Evolutionary conservation across 768 basidiomycete species (phyloP).

Genomic region (Boletus sp.): DNA sequence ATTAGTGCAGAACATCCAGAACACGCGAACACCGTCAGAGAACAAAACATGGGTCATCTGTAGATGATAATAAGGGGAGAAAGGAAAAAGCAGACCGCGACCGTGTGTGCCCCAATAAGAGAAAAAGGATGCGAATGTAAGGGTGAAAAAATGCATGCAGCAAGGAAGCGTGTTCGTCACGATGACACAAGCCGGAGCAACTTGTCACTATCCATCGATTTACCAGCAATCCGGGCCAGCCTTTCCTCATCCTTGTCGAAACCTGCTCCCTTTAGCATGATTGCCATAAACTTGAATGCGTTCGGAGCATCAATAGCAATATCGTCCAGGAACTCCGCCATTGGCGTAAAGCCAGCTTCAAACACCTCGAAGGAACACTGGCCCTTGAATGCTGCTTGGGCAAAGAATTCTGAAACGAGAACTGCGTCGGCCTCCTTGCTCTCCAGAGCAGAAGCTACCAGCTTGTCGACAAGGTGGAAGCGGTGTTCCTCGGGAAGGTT

Average conservation of each 20-base stretch:
- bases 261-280: constrained; percentile 68
- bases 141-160: constrained; percentile 15
- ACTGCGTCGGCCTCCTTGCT: constrained; percentile 78
- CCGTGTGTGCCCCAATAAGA: constrained; percentile 12
- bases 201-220: constrained; percentile 59
- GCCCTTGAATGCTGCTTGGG: constrained; percentile 55
- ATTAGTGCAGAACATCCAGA: constrained; percentile 31
- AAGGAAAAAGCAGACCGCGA: constrained; percentile 7
- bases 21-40: constrained; percentile 26
- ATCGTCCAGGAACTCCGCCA: constrained; percentile 82
- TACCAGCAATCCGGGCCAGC: constrained; percentile 54
- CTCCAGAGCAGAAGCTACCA: constrained; percentile 74
- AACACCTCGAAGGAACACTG: constrained; percentile 60
- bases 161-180: constrained; percentile 10
- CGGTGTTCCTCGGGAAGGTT: constrained; percentile 66
- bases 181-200: constrained; percentile 58
- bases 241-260: constrained; percentile 58
- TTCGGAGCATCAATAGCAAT: constrained; percentile 88
- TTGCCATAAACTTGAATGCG: constrained; percentile 73
- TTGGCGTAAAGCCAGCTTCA: constrained; percentile 69
- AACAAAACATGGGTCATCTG: constrained; percentile 17
- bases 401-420: constrained; percentile 76
- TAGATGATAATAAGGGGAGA: not conserved
- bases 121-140: constrained; percentile 12
- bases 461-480: constrained; percentile 65